Percentiles rank a stretch among this genome's conserved stretches.
phyloP scores from a whole-genome alignment of 495 filamentous ascomycete species.

The Lophiostoma macrostomum region DNA sequence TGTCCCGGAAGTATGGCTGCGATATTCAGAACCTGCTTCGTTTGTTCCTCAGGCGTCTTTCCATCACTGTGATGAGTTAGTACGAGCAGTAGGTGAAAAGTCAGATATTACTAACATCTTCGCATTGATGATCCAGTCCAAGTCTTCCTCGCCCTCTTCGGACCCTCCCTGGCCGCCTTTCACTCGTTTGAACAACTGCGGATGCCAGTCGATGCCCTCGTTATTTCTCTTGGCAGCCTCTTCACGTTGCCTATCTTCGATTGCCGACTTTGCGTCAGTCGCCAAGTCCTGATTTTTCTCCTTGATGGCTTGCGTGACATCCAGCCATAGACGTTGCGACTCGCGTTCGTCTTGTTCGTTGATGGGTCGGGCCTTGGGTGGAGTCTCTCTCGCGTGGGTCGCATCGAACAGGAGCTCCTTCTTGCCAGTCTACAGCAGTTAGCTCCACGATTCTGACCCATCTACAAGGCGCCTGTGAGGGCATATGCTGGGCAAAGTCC shows the following conservation, averaged over 20 bases:
- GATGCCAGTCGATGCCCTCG: conserved; percentile 85
- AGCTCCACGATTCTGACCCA: too few species aligned
- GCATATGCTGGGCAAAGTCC: too few species aligned
- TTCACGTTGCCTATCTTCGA: conserved; percentile 86
- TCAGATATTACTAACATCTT: conserved; percentile 69
- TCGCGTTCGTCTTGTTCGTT: conserved; percentile 88
- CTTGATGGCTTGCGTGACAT: conserved; percentile 74
- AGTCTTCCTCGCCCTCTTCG: conserved; percentile 79
- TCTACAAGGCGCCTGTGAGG: background rate
- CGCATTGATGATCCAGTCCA: conserved; percentile 95
- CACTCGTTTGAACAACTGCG: conserved; percentile 75
- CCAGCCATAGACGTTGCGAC: conserved; percentile 81
- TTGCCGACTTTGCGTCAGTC: conserved; percentile 91
- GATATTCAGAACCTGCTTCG: conserved; percentile 80
- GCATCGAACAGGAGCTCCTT: conserved; percentile 91
- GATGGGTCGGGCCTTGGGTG: conserved; percentile 70
- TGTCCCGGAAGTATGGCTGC: conserved; percentile 83
- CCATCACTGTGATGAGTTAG: conserved; percentile 53
- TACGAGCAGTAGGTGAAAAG: too few species aligned
- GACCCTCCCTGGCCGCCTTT: conserved; percentile 66
- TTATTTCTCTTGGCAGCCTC: conserved; percentile 79
- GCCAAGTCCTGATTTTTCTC: conserved; percentile 81
- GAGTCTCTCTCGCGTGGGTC: conserved; percentile 66
- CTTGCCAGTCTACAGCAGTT: conserved; percentile 72
- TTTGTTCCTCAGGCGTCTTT: conserved; percentile 66